Evolutionary conservation across 768 basidiomycete genomes (phyloP).

Genomic region (Termitomyces heimii): DNA sequence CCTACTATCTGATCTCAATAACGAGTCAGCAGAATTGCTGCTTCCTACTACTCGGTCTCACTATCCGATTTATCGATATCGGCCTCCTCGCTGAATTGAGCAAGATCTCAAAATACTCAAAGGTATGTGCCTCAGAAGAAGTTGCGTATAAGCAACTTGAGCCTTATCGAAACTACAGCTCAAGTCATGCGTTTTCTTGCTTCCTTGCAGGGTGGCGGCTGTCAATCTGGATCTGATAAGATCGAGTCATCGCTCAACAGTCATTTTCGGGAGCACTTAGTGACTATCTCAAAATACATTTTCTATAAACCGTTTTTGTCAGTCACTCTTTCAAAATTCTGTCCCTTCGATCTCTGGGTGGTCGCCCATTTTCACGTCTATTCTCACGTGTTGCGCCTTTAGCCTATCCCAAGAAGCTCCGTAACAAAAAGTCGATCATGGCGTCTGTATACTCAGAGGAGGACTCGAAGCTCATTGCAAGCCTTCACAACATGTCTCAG

Average conservation of each 20-base stretch:
- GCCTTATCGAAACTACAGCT: not conserved
- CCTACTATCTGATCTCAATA: not conserved
- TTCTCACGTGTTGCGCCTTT: conserved; percentile 1
- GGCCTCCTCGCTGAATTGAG: too few species aligned
- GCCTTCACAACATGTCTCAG: conserved; percentile 46
- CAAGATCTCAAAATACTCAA: not conserved
- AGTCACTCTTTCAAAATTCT: conserved; percentile 11
- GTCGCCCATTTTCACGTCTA: conserved; percentile 11
- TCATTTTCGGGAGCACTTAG: not conserved
- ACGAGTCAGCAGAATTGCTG: not conserved
- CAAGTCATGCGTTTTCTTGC: not conserved
- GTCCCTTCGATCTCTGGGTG: conserved; percentile 9
- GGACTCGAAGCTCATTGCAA: conserved; percentile 56
- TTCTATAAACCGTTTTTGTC: not conserved
- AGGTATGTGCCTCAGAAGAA: not conserved
- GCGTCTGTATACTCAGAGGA: conserved; percentile 15
- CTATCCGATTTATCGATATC: not conserved
- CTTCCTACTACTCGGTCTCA: not conserved
- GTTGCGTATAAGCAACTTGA: not conserved
- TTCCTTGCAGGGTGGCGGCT: not conserved
- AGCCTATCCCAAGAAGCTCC: not conserved
- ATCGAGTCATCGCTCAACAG: not conserved
- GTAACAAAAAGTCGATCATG: conserved; percentile 6
- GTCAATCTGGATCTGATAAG: not conserved
- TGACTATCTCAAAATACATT: not conserved